A percentile compares a stretch with the other conserved stretches of the same genome.
phyloP scores from a whole-genome alignment of 306 rosid genomes.

The Gastrolobium villosum region DNA sequence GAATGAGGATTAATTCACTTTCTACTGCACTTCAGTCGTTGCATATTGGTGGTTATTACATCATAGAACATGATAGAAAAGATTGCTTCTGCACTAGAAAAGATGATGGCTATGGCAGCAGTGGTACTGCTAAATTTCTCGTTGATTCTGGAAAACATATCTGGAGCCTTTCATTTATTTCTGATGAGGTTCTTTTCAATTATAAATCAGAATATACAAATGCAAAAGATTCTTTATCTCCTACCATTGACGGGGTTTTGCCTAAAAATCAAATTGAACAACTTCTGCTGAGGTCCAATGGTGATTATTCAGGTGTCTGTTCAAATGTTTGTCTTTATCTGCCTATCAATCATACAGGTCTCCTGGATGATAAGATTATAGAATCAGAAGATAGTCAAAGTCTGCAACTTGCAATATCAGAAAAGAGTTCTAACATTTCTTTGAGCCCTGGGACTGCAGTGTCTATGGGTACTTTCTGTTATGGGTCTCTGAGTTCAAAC shows the following conservation, averaged over 20 bases:
- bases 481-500: constrained; percentile 49
- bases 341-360: constrained; percentile 56
- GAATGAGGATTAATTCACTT: constrained; percentile 44
- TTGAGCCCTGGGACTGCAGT: constrained; percentile 34
- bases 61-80: constrained; percentile 59
- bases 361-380: constrained; percentile 50
- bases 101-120: constrained; percentile 45
- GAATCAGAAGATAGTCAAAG: constrained; percentile 48
- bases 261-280: constrained; percentile 53
- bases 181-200: constrained; percentile 57
- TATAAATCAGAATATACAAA: constrained; percentile 44
- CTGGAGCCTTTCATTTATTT: constrained; percentile 73
- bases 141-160: constrained; percentile 63
- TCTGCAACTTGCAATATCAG: constrained; percentile 52
- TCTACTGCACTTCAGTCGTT: constrained; percentile 64
- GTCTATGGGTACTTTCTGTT: constrained; percentile 36
- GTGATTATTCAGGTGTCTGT: constrained; percentile 48
- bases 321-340: constrained; percentile 77
- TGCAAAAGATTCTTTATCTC: constrained; percentile 48
- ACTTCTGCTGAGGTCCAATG: constrained; percentile 41
- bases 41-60: constrained; percentile 86
- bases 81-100: constrained; percentile 57
- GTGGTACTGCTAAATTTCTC: constrained; percentile 53
- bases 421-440: constrained; percentile 48
- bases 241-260: constrained; percentile 45